phyloP scores from a whole-genome alignment of 2,329 filamentous ascomycete genomes.

The Pseudopyricularia javanii region DNA sequence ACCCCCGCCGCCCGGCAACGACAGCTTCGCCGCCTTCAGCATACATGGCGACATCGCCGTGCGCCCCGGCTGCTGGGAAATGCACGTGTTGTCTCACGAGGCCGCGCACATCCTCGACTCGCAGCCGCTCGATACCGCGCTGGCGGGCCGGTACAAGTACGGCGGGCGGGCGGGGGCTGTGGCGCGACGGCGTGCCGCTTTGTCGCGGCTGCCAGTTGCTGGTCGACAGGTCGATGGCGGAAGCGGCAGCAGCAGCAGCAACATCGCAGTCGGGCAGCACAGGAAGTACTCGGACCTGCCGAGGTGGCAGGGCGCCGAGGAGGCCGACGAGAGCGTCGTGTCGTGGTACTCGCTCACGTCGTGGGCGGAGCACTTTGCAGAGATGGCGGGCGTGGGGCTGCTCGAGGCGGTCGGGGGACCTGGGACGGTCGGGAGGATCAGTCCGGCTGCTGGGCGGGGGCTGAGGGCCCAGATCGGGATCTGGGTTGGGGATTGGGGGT shows the following conservation, averaged over 20 bases:
- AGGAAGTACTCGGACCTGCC: background rate
- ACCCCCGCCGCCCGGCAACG: background rate
- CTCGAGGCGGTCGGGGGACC: background rate
- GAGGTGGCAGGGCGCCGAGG: background rate
- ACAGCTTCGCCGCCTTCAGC: background rate
- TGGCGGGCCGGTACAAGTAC: background rate
- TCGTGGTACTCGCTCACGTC: background rate
- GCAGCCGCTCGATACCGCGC: background rate
- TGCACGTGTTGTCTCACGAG: conserved; percentile 2
- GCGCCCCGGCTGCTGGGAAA: background rate
- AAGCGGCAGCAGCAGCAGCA: background rate
- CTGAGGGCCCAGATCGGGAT: background rate
- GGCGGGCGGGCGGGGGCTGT: background rate
- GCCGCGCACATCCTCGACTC: conserved; percentile 1
- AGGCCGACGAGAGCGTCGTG: background rate
- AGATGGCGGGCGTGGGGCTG: background rate
- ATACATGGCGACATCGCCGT: background rate
- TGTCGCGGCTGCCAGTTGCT: background rate
- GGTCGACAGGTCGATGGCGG: background rate
- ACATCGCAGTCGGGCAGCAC: no score
- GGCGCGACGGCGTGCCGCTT: background rate
- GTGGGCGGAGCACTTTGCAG: conserved; percentile 4
- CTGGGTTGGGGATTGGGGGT: conserved; percentile 1
- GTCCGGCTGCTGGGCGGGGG: background rate
- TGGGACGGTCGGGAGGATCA: background rate